A percentile compares a stretch with the other conserved stretches of the same genome.
These are phyloP conservation scores for Penicillium daleae DNA, from an alignment of 495 filamentous ascomycete species.

Conservation along the genomic window DNA sequence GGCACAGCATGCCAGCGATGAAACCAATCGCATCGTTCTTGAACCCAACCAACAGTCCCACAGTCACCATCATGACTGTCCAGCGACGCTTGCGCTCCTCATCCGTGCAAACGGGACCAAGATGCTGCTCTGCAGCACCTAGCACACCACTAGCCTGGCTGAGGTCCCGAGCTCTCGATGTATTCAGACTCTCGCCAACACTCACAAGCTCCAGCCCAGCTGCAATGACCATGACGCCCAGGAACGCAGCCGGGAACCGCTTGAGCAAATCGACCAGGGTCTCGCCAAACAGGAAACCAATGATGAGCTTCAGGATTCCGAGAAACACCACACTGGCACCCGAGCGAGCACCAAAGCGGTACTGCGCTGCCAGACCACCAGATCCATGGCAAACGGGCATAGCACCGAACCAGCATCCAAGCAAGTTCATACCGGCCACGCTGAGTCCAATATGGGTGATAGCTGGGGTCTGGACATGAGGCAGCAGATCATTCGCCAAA, in stretches of 20 bases:
- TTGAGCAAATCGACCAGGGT: conserved; percentile 67
- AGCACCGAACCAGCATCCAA: conserved; percentile 86
- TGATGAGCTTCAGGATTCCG: conserved; percentile 71
- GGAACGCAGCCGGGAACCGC: conserved; percentile 69
- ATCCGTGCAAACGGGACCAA: conserved; percentile 51
- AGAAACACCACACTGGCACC: conserved; percentile 81
- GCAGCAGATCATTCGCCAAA: conserved; percentile 73
- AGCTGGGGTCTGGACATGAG: conserved; percentile 64
- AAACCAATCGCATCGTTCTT: conserved; percentile 90
- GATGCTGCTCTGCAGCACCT: conserved; percentile 44
- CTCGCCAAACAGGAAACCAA: conserved; percentile 75
- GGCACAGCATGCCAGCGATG: conserved; percentile 73
- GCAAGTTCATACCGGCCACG: conserved; percentile 79
- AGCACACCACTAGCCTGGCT: conserved; percentile 37
- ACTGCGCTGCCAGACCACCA: conserved; percentile 86
- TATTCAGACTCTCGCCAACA: conserved; percentile 81
- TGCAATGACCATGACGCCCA: conserved; percentile 87
- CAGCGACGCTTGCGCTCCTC: conserved; percentile 71
- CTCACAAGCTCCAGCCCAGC: conserved; percentile 84
- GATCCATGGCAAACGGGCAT: conserved; percentile 97
- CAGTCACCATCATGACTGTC: conserved; percentile 87
- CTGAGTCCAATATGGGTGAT: conserved; percentile 77
- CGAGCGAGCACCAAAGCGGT: conserved; percentile 86
- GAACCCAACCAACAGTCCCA: conserved; percentile 79
- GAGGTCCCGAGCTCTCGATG: conserved; percentile 65